Base-by-base conservation (phyloP, 225 moss, liverwort and hornwort species). In the Marchantia polymorpha region DNA sequence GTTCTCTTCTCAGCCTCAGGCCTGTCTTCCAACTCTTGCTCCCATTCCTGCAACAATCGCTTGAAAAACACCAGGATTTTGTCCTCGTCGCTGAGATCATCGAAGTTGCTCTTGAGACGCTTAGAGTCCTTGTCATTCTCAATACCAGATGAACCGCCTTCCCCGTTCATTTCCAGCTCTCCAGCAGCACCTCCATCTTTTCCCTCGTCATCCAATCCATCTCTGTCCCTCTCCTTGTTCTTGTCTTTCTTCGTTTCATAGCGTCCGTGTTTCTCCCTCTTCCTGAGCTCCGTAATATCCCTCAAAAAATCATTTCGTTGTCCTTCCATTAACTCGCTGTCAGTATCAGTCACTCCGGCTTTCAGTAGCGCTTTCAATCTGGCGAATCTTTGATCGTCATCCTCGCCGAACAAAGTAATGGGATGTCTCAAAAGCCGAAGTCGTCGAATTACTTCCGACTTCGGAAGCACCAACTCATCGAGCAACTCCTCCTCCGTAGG, bases 261-360 rank as follows among this genome's bases (percentile, higher is more conserved):
- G 55, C 95, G 89, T 59, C 99, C 95, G 49, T 99, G 95, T 84
- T 95, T 99, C 90, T 99, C 93, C 47, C 93, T 90, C 91, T 95
- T 95, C 83, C 92, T 89, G 6, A 99, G 84, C 82, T 99, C 95
- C 75, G 92, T 89, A 89, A 99, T 95, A 70, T 99, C 99, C 84
- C 89, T 88, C 52, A 99, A 79, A 75, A 99, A 99, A 64, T 95
- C 99, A 78, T 99, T 99, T 66, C 93, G 87, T 81, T 99, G 99
- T 4, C 99, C 99, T 84, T 95, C 95, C 99, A 99, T 99, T 72
- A 99, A 79, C 82, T 99, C 99, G 77, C 90, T 92, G 77, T 99
- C 99, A 0, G 78, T 89, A 56, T 94, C 94, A 16, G 89, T 81
- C 64, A 94, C 89, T 61, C 95, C 99, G 15, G 92, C 92, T 85